Conservation (phyloP, 2,329 filamentous ascomycete genomes). For the Laburnicola sp. region DNA sequence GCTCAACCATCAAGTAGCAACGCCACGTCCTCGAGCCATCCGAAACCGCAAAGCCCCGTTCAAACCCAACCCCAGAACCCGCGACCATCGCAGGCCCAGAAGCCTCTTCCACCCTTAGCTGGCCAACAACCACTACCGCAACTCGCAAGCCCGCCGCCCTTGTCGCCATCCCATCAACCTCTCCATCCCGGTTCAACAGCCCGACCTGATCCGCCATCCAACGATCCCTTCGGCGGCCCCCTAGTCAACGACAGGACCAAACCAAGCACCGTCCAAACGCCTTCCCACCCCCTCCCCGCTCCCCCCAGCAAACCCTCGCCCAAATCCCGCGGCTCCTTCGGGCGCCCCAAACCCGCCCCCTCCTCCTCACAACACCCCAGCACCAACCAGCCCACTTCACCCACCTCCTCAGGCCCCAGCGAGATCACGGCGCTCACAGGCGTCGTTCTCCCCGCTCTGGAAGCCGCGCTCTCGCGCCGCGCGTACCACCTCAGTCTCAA, state of each 20-base stretch:
- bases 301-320: conserved; percentile 22
- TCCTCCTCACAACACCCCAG: background rate
- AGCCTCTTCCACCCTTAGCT: conserved; percentile 24
- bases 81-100: conserved; percentile 18
- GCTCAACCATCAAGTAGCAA: conserved; percentile 16
- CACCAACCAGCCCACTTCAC: conserved; percentile 20
- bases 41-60: conserved; percentile 27
- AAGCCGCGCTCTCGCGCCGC: conserved; percentile 84
- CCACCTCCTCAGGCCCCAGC: conserved; percentile 48
- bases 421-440: conserved; percentile 86
- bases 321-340: conserved; percentile 35
- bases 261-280: conserved; percentile 9
- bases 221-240: conserved; percentile 37
- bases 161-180: conserved; percentile 29
- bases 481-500: conserved; percentile 59
- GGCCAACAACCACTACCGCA: conserved; percentile 32
- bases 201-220: conserved; percentile 27
- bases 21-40: conserved; percentile 25
- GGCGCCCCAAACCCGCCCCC: conserved; percentile 32
- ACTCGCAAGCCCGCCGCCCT: conserved; percentile 30
- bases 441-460: conserved; percentile 89
- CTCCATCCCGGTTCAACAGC: conserved; percentile 18
- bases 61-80: conserved; percentile 17
- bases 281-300: conserved; percentile 13
- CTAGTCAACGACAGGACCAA: conserved; percentile 19